A percentile compares a stretch with the other conserved stretches of the same genome.
Evolutionary conservation across 1,139 yeast species (phyloP).

Genomic region (Sugiyamaella sp.): DNA sequence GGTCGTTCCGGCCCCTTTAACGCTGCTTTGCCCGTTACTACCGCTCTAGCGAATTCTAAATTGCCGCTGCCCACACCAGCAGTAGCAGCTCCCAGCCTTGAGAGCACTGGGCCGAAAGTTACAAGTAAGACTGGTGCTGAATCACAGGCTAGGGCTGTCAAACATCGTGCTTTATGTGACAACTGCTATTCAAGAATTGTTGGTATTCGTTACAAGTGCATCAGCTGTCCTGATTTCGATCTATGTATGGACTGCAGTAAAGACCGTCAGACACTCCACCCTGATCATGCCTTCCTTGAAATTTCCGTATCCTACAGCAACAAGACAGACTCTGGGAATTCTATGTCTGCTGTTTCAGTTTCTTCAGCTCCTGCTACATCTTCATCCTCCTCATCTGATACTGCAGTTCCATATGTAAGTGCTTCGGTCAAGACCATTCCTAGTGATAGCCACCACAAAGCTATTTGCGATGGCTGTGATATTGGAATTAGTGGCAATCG

Average conservation of each 20-base stretch:
- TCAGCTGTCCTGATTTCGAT: slow-evolving; percentile 55
- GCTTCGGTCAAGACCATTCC: not conserved
- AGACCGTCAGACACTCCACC: slow-evolving; percentile 20
- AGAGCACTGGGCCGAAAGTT: too few species aligned
- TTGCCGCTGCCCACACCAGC: too few species aligned
- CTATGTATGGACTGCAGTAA: slow-evolving; percentile 50
- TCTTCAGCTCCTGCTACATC: not conserved
- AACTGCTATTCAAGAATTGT: slow-evolving; percentile 27
- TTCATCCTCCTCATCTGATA: not conserved
- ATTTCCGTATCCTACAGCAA: slow-evolving; percentile 12
- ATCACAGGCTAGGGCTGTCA: not conserved
- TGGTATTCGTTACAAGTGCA: slow-evolving; percentile 50
- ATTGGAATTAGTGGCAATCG: slow-evolving; percentile 38
- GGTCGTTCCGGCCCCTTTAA: too few species aligned
- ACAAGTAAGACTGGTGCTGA: too few species aligned
- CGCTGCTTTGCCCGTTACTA: too few species aligned
- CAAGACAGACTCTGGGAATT: not conserved
- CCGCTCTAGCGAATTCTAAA: too few species aligned
- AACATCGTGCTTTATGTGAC: slow-evolving; percentile 31
- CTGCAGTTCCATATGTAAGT: not conserved
- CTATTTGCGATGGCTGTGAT: slow-evolving; percentile 32
- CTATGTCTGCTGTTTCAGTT: not conserved
- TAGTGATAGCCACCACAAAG: slow-evolving; percentile 19
- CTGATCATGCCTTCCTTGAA: slow-evolving; percentile 31
- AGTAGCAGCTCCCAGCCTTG: too few species aligned